Conservation (phyloP, 108 stramenopile genomes). For the Cyclotella atomus region DNA sequence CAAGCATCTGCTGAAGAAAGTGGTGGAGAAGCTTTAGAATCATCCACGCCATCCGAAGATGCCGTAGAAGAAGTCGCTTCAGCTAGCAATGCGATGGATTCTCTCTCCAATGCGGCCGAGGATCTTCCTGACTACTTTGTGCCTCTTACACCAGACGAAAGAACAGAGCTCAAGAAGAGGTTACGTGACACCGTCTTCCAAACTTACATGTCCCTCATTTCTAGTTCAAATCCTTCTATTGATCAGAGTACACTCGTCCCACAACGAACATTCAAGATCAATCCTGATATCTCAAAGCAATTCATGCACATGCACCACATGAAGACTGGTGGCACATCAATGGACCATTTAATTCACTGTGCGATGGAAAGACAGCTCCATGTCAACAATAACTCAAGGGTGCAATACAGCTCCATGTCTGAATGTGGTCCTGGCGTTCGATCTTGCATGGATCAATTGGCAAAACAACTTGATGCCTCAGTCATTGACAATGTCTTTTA, state of each 20-base stretch:
- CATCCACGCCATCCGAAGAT: too few species aligned
- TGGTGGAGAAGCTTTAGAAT: too few species aligned
- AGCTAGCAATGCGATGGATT: not conserved
- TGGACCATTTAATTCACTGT: slow-evolving; percentile 63
- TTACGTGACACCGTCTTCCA: slow-evolving; percentile 16
- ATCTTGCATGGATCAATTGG: slow-evolving; percentile 35
- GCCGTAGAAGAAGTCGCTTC: not conserved
- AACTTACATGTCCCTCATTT: slow-evolving; percentile 32
- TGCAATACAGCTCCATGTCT: slow-evolving; percentile 39
- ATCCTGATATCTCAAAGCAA: slow-evolving; percentile 55
- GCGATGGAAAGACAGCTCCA: slow-evolving; percentile 48
- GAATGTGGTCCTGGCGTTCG: slow-evolving; percentile 37
- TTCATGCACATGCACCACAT: slow-evolving; percentile 86
- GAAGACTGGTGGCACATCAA: slow-evolving; percentile 80
- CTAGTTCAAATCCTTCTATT: slow-evolving; percentile 10
- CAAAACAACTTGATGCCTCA: slow-evolving; percentile 31
- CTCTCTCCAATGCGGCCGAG: not conserved
- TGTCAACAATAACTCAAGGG: slow-evolving; percentile 17
- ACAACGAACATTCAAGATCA: slow-evolving; percentile 38
- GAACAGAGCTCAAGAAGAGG: slow-evolving; percentile 30
- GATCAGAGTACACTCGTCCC: not conserved
- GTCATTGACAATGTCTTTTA: slow-evolving; percentile 44
- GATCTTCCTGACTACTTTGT: slow-evolving; percentile 43
- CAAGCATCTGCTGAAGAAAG: not conserved
- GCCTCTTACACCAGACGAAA: slow-evolving; percentile 39